Percentiles rank a stretch among this genome's conserved stretches.
These are phyloP conservation scores for Lachnellula hyalina DNA, from an alignment of 2,329 filamentous ascomycete species.

Conservation along the genomic window DNA sequence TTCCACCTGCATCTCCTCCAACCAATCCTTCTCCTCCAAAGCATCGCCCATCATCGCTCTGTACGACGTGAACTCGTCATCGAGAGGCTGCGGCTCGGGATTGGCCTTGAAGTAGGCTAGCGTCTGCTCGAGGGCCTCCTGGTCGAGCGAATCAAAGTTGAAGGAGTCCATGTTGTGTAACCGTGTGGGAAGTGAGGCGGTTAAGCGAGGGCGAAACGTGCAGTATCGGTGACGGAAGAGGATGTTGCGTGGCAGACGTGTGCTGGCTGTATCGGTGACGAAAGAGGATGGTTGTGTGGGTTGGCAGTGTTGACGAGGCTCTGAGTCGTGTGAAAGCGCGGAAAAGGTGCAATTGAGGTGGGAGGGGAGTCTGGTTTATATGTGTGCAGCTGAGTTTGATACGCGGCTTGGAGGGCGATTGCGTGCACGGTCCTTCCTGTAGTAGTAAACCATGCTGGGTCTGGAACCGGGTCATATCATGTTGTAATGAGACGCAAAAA, in stretches of 20 bases:
- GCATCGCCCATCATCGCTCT: conserved; percentile 7
- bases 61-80: not conserved
- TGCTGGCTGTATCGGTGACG: too few species aligned
- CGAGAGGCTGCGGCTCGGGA: not conserved
- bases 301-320: conserved; percentile 3
- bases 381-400: not conserved
- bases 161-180: conserved; percentile 5
- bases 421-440: not conserved
- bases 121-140: conserved; percentile 1
- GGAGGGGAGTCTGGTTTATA: conserved; percentile 4
- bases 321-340: not conserved
- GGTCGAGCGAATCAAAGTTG: conserved; percentile 6
- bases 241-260: not conserved
- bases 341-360: not conserved
- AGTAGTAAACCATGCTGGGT: too few species aligned
- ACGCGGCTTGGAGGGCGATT: not conserved
- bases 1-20: not conserved
- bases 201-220: conserved; percentile 12
- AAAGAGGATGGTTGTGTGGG: not conserved
- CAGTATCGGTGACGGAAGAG: too few species aligned
- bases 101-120: conserved; percentile 9
- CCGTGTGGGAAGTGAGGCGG: conserved; percentile 2
- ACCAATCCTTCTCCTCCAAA: conserved; percentile 4
- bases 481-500: too few species aligned
- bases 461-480: too few species aligned